Conservation (phyloP, 2,329 filamentous ascomycete genomes). For the Epichloe brachyelytri region DNA sequence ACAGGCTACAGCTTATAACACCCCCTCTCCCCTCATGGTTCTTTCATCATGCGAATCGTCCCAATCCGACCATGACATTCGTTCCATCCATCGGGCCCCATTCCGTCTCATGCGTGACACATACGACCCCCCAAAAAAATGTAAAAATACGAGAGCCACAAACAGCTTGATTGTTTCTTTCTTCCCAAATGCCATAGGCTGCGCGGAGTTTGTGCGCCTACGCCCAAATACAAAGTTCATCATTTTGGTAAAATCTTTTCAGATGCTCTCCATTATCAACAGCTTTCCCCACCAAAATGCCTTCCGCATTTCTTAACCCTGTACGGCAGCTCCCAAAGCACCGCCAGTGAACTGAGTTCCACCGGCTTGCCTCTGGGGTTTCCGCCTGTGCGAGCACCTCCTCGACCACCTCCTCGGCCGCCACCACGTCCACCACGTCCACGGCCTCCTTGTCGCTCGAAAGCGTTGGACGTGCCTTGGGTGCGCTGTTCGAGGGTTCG, state of each 20-base stretch:
- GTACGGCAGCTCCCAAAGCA: conserved; percentile 57
- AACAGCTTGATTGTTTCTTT: background rate
- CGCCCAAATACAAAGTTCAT: conserved; percentile 1
- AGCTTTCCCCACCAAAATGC: background rate
- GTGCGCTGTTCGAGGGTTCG: conserved; percentile 94
- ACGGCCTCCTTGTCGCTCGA: conserved; percentile 79
- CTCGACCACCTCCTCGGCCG: conserved; percentile 48
- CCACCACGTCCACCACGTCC: conserved; percentile 54
- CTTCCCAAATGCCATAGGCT: background rate
- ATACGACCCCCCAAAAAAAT: background rate
- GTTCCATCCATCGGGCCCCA: background rate
- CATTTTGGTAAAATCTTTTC: background rate
- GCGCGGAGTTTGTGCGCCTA: conserved; percentile 2
- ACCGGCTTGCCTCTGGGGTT: conserved; percentile 52
- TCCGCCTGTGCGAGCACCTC: conserved; percentile 45
- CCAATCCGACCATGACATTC: background rate
- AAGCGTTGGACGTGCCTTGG: conserved; percentile 87
- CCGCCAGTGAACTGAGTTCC: conserved; percentile 74
- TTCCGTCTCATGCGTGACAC: conserved; percentile 1
- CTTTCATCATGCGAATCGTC: background rate
- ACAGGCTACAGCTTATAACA: background rate
- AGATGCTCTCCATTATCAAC: background rate
- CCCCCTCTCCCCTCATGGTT: background rate
- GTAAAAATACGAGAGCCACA: background rate
- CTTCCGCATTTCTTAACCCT: conserved; percentile 31